Base-by-base conservation (phyloP, 1,284 basidiomycete species). In the Pisolithus thermaeus region DNA sequence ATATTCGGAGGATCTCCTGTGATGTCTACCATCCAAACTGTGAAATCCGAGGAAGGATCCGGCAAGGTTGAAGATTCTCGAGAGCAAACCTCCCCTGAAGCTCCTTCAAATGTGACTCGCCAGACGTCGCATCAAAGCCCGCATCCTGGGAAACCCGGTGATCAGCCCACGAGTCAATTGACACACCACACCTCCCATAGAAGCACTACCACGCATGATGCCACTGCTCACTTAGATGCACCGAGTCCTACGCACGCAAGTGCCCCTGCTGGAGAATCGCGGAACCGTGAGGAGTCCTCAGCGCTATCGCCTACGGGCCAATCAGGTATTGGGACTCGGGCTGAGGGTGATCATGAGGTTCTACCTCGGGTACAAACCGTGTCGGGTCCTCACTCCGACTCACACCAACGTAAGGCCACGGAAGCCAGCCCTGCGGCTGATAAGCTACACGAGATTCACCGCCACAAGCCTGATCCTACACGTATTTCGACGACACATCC, bases 221-320 rank as follows among this genome's bases (percentile, higher is more conserved):
- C 37, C 16, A 39, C 47, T 36, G 8, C 58, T 65, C 35, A 57
- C 67, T 3, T 61, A 18, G 65, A 68, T 49, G 58, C 62, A 9
- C 58, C 67, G 41, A 66, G 35, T 23, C 58, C 66, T 35, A 30
- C 55, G 23, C 54, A 69, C 43, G 59, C 60, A n/a, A 62, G 66
- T 38, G 59, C 32, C 32, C 32, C 56, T 48, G 51, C 57, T 27
- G 22, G 12, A 3, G 41, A 43, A 16, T 27, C 56, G 3, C 53
- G 46, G 47, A 54, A 54, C 47, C 59, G 52, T 37, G 46, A 51
- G 50, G 39, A 46, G 1, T 16, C 18, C 22, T 14, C 50, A 4
- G 28, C 36, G 18, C 47, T 55, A 37, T 55, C 55, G 28, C 37
- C 61, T 18, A 50, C 49, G 37, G 52, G 44, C 18, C 30, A 23